Conservation (phyloP, 225 moss, liverwort and hornwort genomes). For the Bryoerythrophyllum caledonicum region DNA sequence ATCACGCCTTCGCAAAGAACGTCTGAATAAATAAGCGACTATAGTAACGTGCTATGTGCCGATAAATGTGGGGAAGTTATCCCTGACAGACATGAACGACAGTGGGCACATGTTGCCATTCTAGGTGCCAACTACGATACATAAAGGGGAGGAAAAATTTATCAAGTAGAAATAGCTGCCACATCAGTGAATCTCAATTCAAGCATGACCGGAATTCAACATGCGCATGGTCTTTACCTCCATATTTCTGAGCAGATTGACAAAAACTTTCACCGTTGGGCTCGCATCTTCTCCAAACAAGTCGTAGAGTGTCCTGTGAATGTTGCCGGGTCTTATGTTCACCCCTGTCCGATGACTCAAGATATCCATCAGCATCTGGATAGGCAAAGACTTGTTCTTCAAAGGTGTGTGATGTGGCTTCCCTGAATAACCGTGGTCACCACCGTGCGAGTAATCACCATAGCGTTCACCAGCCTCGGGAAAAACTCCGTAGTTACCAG, state of each 20-base stretch:
- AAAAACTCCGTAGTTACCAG: constrained; percentile 28
- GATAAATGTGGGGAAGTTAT: not conserved
- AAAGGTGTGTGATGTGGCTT: constrained; percentile 45
- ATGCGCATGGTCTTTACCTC: constrained; percentile 24
- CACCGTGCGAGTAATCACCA: constrained; percentile 23
- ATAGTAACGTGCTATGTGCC: not conserved
- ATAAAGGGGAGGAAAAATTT: not conserved
- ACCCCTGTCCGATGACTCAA: constrained; percentile 49
- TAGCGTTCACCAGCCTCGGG: constrained; percentile 30
- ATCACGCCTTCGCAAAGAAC: not conserved
- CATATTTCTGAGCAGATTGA: constrained; percentile 32
- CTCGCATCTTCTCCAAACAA: constrained; percentile 61
- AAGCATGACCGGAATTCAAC: not conserved
- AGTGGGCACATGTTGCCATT: not conserved
- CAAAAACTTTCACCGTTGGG: constrained; percentile 57
- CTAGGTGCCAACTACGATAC: not conserved
- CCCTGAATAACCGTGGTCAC: constrained; percentile 44
- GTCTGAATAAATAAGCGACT: not conserved
- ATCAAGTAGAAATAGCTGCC: not conserved
- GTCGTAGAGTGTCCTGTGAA: constrained; percentile 56
- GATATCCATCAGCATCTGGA: constrained; percentile 47
- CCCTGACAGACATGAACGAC: constrained; percentile 1
- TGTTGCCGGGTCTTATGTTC: constrained; percentile 45
- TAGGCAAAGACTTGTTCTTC: constrained; percentile 39
- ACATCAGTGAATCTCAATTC: constrained; percentile 5